Evolutionary conservation across 306 rosid genomes (phyloP).

Genomic region (Morella rubra): DNA sequence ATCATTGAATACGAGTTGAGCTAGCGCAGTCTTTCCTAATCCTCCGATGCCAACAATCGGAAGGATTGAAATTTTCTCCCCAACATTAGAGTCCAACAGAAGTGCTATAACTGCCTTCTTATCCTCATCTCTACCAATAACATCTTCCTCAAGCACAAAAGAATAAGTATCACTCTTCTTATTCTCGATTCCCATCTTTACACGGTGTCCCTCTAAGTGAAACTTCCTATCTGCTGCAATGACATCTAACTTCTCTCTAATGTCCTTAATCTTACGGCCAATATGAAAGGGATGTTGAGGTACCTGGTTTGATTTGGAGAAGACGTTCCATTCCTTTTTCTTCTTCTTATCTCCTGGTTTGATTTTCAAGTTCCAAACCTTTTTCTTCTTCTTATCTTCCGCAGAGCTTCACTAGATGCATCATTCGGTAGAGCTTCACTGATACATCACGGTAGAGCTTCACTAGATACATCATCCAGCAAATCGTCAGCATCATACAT

Average conservation of each 20-base stretch:
- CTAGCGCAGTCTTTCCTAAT: background rate
- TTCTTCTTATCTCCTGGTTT: background rate
- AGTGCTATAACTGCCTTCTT: background rate
- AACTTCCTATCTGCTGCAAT: background rate
- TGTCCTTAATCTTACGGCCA: too few species aligned
- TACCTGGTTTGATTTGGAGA: too few species aligned
- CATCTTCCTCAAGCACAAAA: background rate
- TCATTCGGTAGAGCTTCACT: background rate
- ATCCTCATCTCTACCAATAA: constrained; percentile 20
- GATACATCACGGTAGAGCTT: background rate
- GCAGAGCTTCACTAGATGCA: background rate
- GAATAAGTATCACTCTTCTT: constrained; percentile 4
- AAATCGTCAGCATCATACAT: background rate
- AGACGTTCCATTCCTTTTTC: background rate
- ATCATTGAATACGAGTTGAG: constrained; percentile 1
- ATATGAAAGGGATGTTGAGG: too few species aligned
- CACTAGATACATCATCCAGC: background rate
- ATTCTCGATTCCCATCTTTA: background rate
- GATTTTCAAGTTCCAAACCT: background rate
- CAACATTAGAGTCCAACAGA: background rate
- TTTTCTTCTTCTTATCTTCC: background rate
- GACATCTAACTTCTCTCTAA: background rate
- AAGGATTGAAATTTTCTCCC: too few species aligned
- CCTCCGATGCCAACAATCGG: too few species aligned
- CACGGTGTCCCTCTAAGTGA: too few species aligned